Evolutionary conservation across 139 green algal genomes (phyloP).

Genomic region (Tetradesmus lagerheimii): DNA sequence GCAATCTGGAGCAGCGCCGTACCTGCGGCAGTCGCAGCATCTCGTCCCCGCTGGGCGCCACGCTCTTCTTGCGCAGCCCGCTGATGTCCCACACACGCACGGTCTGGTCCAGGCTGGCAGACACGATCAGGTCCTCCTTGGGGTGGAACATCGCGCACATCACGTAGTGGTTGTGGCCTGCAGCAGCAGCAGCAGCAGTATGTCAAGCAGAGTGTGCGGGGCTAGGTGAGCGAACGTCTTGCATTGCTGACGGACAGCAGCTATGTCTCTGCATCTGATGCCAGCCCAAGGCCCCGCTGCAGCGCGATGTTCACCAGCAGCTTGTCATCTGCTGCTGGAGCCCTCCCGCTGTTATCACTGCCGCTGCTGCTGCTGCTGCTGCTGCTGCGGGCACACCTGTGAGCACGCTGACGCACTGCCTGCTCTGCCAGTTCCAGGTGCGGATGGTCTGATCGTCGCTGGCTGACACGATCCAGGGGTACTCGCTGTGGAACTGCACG

Average conservation of each 20-base stretch:
- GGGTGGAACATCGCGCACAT: constrained; percentile 99
- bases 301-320: no score
- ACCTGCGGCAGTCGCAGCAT: constrained; percentile 87
- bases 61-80: constrained; percentile 96
- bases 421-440: constrained; percentile 99
- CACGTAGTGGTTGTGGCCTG: constrained; percentile 99
- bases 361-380: background rate
- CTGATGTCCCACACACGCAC: constrained; percentile 99
- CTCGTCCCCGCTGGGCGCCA: constrained; percentile 86
- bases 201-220: constrained; percentile 49
- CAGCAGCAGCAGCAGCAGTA: background rate
- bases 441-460: constrained; percentile 99
- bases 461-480: constrained; percentile 98
- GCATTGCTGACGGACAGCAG: no score
- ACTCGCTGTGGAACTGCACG: constrained; percentile 95
- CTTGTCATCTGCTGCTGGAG: background rate
- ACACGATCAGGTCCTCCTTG: constrained; percentile 97
- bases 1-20: background rate
- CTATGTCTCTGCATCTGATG: no score
- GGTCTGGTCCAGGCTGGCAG: constrained; percentile 96
- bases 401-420: constrained; percentile 97
- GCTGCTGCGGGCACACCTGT: constrained; percentile 51
- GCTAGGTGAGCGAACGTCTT: no score
- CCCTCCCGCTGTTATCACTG: background rate
- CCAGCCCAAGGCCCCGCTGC: no score